Evolutionary conservation across 805 yeast genomes (phyloP).

Genomic region (Sugiyamaella chiloensis): DNA sequence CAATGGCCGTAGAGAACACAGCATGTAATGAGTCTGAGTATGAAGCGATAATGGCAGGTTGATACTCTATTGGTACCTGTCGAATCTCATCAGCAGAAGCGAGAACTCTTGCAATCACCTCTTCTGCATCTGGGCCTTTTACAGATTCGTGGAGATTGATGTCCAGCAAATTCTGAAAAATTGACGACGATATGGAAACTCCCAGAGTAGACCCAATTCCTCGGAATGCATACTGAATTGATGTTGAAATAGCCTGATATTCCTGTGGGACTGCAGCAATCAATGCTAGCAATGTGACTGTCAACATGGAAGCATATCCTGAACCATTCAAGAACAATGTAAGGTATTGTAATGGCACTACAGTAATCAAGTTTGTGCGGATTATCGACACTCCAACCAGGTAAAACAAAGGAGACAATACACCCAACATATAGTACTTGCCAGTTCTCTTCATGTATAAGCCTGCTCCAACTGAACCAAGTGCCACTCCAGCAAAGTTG

Average conservation of each 20-base stretch:
- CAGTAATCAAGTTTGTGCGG: slow-evolving; percentile 18
- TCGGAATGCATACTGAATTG: slow-evolving; percentile 84
- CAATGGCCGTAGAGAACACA: slow-evolving; percentile 47
- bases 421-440: slow-evolving; percentile 50
- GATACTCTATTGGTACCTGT: slow-evolving; percentile 45
- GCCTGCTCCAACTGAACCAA: slow-evolving; percentile 68
- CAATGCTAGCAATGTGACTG: slow-evolving; percentile 69
- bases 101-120: slow-evolving; percentile 41
- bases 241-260: slow-evolving; percentile 81
- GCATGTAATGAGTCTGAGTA: slow-evolving; percentile 50
- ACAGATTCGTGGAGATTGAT: slow-evolving; percentile 30
- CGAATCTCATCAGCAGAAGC: slow-evolving; percentile 50
- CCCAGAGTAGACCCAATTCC: slow-evolving; percentile 86
- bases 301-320: slow-evolving; percentile 64
- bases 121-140: slow-evolving; percentile 27
- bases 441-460: slow-evolving; percentile 66
- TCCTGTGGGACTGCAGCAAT: slow-evolving; percentile 69
- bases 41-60: slow-evolving; percentile 40
- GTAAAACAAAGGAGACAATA: slow-evolving; percentile 42
- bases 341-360: slow-evolving; percentile 37
- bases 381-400: slow-evolving; percentile 47
- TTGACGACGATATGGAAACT: slow-evolving; percentile 63
- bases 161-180: slow-evolving; percentile 52
- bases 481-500: slow-evolving; percentile 64
- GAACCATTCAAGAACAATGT: slow-evolving; percentile 55